Evolutionary conservation across 75 land plant species (phyloP), one percentile per base, ranked within the genome.

Genomic region (Picea glauca): DNA sequence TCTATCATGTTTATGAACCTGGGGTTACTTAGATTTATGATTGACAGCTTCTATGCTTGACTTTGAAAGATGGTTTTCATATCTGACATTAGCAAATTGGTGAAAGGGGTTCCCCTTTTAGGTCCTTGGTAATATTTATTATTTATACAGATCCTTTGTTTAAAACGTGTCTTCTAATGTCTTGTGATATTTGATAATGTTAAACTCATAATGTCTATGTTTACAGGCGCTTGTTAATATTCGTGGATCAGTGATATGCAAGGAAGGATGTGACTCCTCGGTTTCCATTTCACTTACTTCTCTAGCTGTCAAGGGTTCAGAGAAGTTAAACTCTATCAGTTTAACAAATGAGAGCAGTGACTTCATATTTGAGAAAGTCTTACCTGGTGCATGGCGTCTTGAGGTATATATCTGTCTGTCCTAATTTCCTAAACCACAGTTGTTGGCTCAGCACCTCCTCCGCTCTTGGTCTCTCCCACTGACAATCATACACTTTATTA

Each of bases 311-410:
- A 80, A 78, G 73, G 66, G 68, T 74, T 72, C 50, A 33, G 73
- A 81, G 66, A 84, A 80, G 82, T 84, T 23, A 20, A 89, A 79
- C 72, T 82, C 82, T 5, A 50, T 87, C 14, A 82, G 66, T 57
- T 81, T 96, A 82, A 79, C 63, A 62, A 76, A 85, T 77, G 80
- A 87, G 13, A 81, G 84, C 68, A 78, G 73, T 79, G 77, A 81
- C 14, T 96, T 96, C 77, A 26, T 70, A 8, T 92, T 96, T 86
- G 33, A 87, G 23, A 86, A 92, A 83, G 90, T 96, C 21, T 74
- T 94, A 38, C 99, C 99, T 62, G 99, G 99, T 77, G 90, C 90
- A 78, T 94, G 94, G 80, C 82, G 63, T 75, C 76, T 96, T 63
- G 93, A 92, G 92, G 98, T 93, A 89, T n/a, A 70, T 35, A 40